These are phyloP conservation scores for Cyclocybe aegerita DNA, from an alignment of 768 basidiomycete species.

Conservation along the genomic window DNA sequence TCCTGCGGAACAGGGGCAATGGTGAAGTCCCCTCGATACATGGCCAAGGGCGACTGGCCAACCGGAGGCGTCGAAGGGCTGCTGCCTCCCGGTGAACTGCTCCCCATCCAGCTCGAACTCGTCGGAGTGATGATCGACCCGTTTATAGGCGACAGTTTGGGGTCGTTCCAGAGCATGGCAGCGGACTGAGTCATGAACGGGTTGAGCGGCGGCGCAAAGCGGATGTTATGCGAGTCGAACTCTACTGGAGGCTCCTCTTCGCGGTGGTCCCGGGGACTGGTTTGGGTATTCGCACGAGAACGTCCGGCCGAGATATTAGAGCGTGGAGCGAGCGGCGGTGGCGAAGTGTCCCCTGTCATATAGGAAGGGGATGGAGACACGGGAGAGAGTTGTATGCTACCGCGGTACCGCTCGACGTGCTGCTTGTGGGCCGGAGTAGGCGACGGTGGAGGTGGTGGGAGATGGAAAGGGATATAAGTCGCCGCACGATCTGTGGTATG, in stretches of 20 bases:
- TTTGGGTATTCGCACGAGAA: too few species aligned
- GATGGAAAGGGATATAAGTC: constrained; percentile 12
- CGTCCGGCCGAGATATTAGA: too few species aligned
- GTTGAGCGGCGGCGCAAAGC: constrained; percentile 14
- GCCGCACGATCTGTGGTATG: constrained; percentile 9
- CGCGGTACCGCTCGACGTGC: constrained; percentile 8
- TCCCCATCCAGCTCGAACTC: too few species aligned
- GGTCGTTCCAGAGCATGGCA: constrained; percentile 21
- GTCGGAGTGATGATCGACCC: constrained; percentile 12
- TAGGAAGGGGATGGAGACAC: constrained; percentile 14
- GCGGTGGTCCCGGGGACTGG: too few species aligned
- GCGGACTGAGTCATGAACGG: constrained; percentile 12
- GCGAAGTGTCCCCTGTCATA: background rate
- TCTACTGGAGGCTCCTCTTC: background rate
- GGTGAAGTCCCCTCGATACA: too few species aligned
- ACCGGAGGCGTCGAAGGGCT: too few species aligned
- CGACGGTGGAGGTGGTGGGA: constrained; percentile 18
- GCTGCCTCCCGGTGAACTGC: too few species aligned
- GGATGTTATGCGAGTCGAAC: constrained; percentile 24
- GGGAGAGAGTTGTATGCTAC: constrained; percentile 8
- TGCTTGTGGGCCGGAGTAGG: constrained; percentile 16
- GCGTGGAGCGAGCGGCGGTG: background rate
- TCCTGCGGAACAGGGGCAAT: too few species aligned
- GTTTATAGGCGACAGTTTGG: constrained; percentile 23
- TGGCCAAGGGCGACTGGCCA: too few species aligned